Base-by-base conservation (phyloP, 1,284 basidiomycete genomes). In the Macrocybe sp. region DNA sequence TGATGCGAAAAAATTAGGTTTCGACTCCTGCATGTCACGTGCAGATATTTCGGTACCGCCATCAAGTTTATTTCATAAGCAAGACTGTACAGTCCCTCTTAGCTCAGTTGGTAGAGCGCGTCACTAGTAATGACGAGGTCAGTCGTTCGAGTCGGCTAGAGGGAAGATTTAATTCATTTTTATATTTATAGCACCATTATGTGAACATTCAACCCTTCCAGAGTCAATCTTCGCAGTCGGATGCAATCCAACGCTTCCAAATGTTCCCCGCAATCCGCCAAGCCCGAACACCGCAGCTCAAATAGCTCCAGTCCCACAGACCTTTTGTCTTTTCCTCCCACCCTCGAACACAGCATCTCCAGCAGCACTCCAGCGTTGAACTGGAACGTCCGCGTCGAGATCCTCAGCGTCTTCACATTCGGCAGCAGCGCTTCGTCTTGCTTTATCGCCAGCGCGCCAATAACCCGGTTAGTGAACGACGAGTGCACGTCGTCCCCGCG, bases 91-190 rank as follows among this genome's bases (percentile, higher is more conserved):
- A 14, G 14, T 14, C 69, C 67, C 65, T 69, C 70, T 75, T 76
- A 76, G 74, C 75, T 76, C 75, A 76, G 74, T 70, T 74, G 75
- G 74, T 76, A 76, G 74, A 78, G 75, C 74, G 75, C 75, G 73
- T 77, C 75, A 77, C 75, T 76, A 75, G 75, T 76, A 74, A 50
- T 52, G 51, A 52, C 48, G 51, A 54, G 44, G 47, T 50, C 45
- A 54, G 53, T 52, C 51, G 51, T 52, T 54, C 53, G 49, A 54
- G 31, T 50, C 53, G 51, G 53, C 53, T 54, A 52, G 53, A 47
- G 49, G 53, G 53, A 54, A 54, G 32, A 39, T 12, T 22, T 45
- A 37, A 48, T 39, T 49, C 38, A 32, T 12, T 6, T 4, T 8
- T 9, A 22, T 22, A 22, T 22, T 22, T 22, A 22, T 22, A 22